Evolutionary conservation across 108 stramenopile species (phyloP).

Genomic region (Chaetoceros muelleri): DNA sequence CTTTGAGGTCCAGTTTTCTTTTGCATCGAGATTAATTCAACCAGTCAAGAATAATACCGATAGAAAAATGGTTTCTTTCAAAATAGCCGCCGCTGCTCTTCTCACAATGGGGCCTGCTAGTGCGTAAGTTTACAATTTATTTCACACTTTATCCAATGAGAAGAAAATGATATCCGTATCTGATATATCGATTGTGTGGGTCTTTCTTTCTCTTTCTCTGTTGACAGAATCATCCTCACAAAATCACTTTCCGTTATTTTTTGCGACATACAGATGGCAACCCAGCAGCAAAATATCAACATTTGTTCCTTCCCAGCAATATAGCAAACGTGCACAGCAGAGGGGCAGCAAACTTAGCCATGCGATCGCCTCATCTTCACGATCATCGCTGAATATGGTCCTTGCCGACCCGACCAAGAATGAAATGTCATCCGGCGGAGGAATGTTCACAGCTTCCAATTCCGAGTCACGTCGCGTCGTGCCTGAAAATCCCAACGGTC

Average conservation of each 20-base stretch:
- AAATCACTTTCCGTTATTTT: neutral
- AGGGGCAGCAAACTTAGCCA: constrained; percentile 21
- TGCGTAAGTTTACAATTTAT: constrained; percentile 42
- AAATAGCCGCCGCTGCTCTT: constrained; percentile 61
- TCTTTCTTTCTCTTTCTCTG: neutral
- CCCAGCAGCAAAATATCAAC: constrained; percentile 6
- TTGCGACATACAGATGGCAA: constrained; percentile 16
- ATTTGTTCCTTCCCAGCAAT: constrained; percentile 18
- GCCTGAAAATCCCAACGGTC: constrained; percentile 64
- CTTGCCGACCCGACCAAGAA: constrained; percentile 50
- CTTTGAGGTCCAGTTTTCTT: too few species aligned
- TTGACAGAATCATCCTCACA: constrained; percentile 4
- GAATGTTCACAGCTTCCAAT: constrained; percentile 83
- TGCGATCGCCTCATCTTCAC: constrained; percentile 8
- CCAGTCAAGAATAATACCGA: too few species aligned
- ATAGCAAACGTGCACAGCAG: constrained; percentile 4
- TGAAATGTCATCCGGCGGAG: constrained; percentile 28
- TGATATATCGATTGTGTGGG: neutral
- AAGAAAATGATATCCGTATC: neutral
- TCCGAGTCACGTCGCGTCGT: constrained; percentile 83
- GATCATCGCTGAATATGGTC: constrained; percentile 49
- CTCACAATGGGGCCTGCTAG: constrained; percentile 49
- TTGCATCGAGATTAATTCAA: too few species aligned
- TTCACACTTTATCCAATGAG: neutral
- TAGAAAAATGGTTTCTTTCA: constrained; percentile 56